Percentiles rank a stretch among this genome's conserved stretches.
Evolutionary conservation across 352 stramenopile genomes (phyloP).

Genomic region (Pythium brassicae): DNA sequence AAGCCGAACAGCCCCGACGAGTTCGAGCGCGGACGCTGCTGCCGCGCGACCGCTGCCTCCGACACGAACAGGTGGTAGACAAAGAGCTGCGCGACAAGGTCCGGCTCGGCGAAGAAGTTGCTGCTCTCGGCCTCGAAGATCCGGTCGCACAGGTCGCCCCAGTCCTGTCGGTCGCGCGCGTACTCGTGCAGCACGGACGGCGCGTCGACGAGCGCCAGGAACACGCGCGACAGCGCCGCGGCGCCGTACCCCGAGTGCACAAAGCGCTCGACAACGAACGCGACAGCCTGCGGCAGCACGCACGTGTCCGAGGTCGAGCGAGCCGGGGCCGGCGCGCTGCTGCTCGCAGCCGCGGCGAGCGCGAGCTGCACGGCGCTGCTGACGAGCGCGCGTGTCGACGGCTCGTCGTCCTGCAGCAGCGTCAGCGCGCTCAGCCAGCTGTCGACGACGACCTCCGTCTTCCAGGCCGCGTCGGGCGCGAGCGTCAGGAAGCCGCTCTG

Average conservation of each 20-base stretch:
- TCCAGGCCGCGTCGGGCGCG: not conserved
- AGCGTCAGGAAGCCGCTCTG: conserved; percentile 38
- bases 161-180: conserved; percentile 32
- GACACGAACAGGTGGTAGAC: conserved; percentile 33
- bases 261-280: conserved; percentile 40
- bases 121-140: conserved; percentile 81
- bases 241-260: conserved; percentile 23
- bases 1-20: conserved; percentile 9
- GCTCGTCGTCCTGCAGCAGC: conserved; percentile 71
- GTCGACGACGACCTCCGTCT: conserved; percentile 29
- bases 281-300: conserved; percentile 46
- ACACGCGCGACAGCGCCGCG: conserved; percentile 17
- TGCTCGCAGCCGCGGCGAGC: conserved; percentile 19
- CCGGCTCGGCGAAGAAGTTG: conserved; percentile 71
- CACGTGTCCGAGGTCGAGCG: conserved; percentile 40
- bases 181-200: conserved; percentile 38
- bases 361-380: conserved; percentile 30
- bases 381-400: conserved; percentile 24
- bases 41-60: not conserved
- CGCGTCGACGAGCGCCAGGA: conserved; percentile 40
- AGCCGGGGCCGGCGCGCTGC: not conserved
- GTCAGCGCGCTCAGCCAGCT: conserved; percentile 55
- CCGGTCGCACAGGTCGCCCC: conserved; percentile 50
- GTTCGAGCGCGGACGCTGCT: conserved; percentile 3
- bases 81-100: conserved; percentile 59